Evolutionary conservation across 192 early-diverging fungal species (phyloP), one percentile per base, ranked within the genome.

Genomic region (Coemansia sp.): DNA sequence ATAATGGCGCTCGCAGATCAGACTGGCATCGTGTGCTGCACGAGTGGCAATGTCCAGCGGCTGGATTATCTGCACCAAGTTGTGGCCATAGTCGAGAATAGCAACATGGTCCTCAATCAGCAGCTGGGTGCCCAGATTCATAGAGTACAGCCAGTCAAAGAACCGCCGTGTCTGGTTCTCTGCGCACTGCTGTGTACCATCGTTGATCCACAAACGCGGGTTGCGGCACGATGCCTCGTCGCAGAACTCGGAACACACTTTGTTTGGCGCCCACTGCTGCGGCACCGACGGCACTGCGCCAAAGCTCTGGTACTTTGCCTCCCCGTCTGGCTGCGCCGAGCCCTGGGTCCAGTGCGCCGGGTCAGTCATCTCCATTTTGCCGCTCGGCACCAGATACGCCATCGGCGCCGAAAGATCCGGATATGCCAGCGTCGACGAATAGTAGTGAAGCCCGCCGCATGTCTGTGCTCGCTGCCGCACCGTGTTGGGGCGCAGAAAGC

Each of bases 61-160:
- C 59, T 80, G 79, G 53, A 87, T 77, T 29, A 82, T 82, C 67
- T 83, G 77, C 39, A 87, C 83, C 6, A 88, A 68, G 56, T 85
- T 88, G 57, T 72, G 67, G 8, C 77, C 67, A 22, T 78, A 74
- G 50, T 88, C 84, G 53, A 82, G 78, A 45, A 88, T 77, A 3
- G 84, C 78, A 11, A 87, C 67, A 50, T 88, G 79, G 58, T 88
- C 84, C 57, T 82, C 82, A 57, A 88, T 85, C 60, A 88, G 69
- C 47, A 88, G 78, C 67, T 83, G 84, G n/a, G 86, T 83, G 26
- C 85, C 84, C 17, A 88, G 59, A 63, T 82, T 87, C 69, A 86
- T 82, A 35, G 84, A 79, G 64, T 86, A 86, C 64, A 88, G 82
- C 59, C 82, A 74, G 69, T 88, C 83, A 45, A 84, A 85, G 71